Evolutionary conservation across 208 protist genomes (phyloP).

Genomic region (Histomonas meleagridis): DNA sequence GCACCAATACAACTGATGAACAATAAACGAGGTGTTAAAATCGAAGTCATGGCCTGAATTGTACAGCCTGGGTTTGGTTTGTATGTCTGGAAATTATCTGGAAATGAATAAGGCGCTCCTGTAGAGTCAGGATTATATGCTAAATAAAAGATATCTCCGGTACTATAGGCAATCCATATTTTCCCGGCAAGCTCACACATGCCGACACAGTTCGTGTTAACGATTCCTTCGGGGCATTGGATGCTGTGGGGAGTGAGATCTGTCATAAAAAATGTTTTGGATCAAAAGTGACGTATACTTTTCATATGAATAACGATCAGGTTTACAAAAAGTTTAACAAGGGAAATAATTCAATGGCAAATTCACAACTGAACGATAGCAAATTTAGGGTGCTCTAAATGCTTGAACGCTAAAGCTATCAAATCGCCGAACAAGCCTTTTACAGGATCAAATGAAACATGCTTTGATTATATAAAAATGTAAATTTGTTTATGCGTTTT

Average conservation of each 20-base stretch:
- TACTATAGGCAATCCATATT: neutral
- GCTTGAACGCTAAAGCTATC: too few relatives aligned
- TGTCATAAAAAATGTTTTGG: too few relatives aligned
- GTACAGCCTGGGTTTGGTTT: neutral
- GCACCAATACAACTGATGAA: neutral
- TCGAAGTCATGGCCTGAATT: neutral
- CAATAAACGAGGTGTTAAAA: neutral
- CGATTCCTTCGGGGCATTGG: neutral
- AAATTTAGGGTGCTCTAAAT: too few relatives aligned
- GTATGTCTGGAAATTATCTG: neutral
- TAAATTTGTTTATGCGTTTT: too few relatives aligned
- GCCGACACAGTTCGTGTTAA: neutral
- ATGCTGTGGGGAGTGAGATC: neutral
- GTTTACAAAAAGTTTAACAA: too few relatives aligned
- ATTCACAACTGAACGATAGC: too few relatives aligned
- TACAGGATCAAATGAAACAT: too few relatives aligned
- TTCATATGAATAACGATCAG: too few relatives aligned
- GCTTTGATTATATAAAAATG: too few relatives aligned
- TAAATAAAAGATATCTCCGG: neutral
- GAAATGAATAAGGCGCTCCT: neutral
- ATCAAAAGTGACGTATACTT: too few relatives aligned
- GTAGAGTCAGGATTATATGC: neutral
- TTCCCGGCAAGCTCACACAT: neutral
- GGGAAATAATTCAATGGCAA: too few relatives aligned
- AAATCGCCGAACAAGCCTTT: too few relatives aligned